A percentile compares a stretch with the other conserved stretches of the same genome.
phyloP scores from a whole-genome alignment of 2,329 filamentous ascomycete genomes.

The Penicillium sp. region DNA sequence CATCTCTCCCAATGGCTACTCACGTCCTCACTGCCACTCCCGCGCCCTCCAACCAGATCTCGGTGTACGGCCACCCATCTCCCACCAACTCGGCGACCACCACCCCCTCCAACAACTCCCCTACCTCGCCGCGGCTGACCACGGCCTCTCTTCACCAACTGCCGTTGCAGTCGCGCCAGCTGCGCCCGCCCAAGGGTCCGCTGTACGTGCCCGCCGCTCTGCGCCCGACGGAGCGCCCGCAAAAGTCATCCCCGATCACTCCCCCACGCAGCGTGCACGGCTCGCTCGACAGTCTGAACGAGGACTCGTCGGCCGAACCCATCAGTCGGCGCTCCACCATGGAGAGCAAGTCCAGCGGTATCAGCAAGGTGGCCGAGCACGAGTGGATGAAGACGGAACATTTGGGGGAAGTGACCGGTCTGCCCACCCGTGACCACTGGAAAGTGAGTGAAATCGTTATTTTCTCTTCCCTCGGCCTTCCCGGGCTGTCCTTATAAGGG shows the following conservation, averaged over 20 bases:
- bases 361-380: constrained; percentile 51
- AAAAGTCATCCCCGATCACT: constrained; percentile 45
- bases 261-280: constrained; percentile 55
- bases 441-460: constrained; percentile 50
- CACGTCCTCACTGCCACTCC: constrained; percentile 31
- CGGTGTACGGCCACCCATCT: constrained; percentile 46
- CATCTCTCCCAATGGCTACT: constrained; percentile 29
- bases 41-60: constrained; percentile 32
- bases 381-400: constrained; percentile 54
- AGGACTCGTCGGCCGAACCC: constrained; percentile 33
- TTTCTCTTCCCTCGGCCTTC: no score
- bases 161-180: constrained; percentile 52
- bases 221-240: constrained; percentile 57
- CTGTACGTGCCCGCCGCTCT: constrained; percentile 63
- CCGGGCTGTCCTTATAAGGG: no score
- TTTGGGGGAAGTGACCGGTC: constrained; percentile 56
- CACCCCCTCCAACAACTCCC: constrained; percentile 55
- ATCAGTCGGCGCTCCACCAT: constrained; percentile 41
- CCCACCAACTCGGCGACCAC: constrained; percentile 50
- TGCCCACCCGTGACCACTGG: constrained; percentile 63
- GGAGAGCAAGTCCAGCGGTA: constrained; percentile 41
- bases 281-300: constrained; percentile 51
- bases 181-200: constrained; percentile 59
- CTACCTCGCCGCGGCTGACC: constrained; percentile 50
- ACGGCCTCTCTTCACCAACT: constrained; percentile 37